Conservation (phyloP, 345 rosid genomes). For the Theobroma cacao region DNA sequence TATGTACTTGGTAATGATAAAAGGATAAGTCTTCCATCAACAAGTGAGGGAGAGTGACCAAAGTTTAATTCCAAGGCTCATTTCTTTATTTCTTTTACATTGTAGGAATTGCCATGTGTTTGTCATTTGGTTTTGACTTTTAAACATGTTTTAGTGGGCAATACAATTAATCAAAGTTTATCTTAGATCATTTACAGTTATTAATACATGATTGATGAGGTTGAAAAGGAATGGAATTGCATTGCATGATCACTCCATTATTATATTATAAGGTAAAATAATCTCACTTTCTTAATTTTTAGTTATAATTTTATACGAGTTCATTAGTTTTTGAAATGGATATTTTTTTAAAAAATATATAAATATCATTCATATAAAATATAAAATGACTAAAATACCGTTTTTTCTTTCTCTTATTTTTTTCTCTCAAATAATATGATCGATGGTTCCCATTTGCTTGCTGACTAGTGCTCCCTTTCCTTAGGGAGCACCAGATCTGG, state of each 20-base stretch:
- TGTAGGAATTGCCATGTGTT: not conserved
- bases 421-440: no score
- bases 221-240: not conserved
- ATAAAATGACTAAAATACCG: no score
- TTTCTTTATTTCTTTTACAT: not conserved
- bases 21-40: not conserved
- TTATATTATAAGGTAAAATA: no score
- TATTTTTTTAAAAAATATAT: no score
- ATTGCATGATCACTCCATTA: not conserved
- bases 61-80: not conserved
- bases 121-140: not conserved
- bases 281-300: no score
- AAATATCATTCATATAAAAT: no score
- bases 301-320: no score
- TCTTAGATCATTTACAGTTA: not conserved
- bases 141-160: not conserved
- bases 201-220: not conserved
- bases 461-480: no score
- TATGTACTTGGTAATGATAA: not conserved
- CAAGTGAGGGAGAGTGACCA: not conserved
- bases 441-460: no score
- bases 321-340: no score
- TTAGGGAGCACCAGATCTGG: no score
- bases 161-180: not conserved
- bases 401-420: no score